Conservation (phyloP, 768 basidiomycete genomes). For the Lentinula lateritia region DNA sequence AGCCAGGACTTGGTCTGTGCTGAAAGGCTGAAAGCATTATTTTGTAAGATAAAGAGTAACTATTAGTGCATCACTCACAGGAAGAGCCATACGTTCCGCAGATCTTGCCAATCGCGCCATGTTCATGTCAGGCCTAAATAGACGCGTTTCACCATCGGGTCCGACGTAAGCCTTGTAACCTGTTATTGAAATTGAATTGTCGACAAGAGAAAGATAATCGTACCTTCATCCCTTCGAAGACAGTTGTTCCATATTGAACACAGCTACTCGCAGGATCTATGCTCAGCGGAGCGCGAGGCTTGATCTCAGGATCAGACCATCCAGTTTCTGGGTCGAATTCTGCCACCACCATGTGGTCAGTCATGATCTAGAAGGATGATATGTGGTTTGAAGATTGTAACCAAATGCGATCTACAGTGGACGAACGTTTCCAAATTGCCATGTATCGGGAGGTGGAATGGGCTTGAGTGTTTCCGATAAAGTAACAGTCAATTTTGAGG, state of each 20-base stretch:
- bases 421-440: not conserved
- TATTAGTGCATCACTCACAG: conserved; percentile 15
- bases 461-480: not conserved
- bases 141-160: conserved; percentile 62
- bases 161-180: conserved; percentile 47
- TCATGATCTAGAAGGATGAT: conserved; percentile 37
- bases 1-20: conserved; percentile 58
- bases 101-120: conserved; percentile 77
- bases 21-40: conserved; percentile 50
- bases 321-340: conserved; percentile 58
- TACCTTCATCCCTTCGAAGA: conserved; percentile 86
- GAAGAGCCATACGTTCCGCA: conserved; percentile 62
- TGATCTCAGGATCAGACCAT: conserved; percentile 71
- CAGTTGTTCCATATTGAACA: conserved; percentile 81
- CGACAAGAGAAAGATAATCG: not conserved
- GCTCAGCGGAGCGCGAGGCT: conserved; percentile 62
- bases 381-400: not conserved
- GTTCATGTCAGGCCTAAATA: conserved; percentile 83
- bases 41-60: not conserved
- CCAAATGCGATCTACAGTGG: not conserved
- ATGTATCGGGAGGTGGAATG: not conserved
- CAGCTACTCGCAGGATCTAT: conserved; percentile 71
- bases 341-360: conserved; percentile 75
- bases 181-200: conserved; percentile 21
- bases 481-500: conserved; percentile 1